These are phyloP conservation scores for Mesotaenium endlicherianum DNA, from an alignment of 139 green algal genomes.

Conservation along the genomic window DNA sequence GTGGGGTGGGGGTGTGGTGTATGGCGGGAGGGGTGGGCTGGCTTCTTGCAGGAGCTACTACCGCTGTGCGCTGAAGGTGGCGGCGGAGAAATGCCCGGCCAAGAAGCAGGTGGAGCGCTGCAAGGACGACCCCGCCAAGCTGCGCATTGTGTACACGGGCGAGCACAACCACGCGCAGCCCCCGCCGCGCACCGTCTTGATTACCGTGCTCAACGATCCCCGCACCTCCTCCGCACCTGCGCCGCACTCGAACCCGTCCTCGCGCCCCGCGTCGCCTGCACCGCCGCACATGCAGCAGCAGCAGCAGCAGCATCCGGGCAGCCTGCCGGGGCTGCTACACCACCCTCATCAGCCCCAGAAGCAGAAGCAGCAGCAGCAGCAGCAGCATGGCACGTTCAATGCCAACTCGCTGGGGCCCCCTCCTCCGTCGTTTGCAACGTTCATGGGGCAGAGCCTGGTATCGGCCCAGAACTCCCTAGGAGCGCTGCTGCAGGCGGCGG, in stretches of 20 bases:
- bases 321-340: background rate
- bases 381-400: background rate
- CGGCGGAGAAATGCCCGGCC: background rate
- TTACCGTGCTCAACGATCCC: background rate
- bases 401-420: too few relatives aligned
- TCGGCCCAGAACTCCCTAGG: too few relatives aligned
- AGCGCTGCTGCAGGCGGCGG: too few relatives aligned
- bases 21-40: too few relatives aligned
- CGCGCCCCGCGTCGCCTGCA: background rate
- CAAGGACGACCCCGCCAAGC: slow-evolving; percentile 24
- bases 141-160: slow-evolving; percentile 11
- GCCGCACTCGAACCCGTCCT: background rate
- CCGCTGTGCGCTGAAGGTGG: background rate
- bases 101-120: slow-evolving; percentile 28
- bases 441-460: too few relatives aligned
- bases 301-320: background rate
- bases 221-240: background rate
- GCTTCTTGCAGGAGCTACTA: slow-evolving; percentile 26
- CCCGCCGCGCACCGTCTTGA: background rate
- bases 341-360: background rate
- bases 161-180: slow-evolving; percentile 17
- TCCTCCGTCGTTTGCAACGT: too few relatives aligned
- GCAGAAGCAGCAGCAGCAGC: background rate
- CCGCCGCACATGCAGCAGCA: background rate
- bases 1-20: too few relatives aligned